Base-by-base conservation (phyloP, 2,329 filamentous ascomycete species). In the Amauroascus verrucosus region DNA sequence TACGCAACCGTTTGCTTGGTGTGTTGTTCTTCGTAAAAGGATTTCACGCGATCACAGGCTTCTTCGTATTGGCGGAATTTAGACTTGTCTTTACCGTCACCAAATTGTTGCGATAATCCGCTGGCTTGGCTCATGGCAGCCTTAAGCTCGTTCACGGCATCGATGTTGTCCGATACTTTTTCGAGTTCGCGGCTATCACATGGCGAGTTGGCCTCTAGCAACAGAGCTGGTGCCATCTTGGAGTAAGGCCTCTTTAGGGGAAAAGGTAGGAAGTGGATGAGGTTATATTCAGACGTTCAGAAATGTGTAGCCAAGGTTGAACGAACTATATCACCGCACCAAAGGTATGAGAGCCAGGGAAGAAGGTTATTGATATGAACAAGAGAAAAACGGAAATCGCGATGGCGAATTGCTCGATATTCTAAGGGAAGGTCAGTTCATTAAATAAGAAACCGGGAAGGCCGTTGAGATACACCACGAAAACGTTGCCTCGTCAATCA, bases 21-120 rank as follows among this genome's bases (percentile, higher is more conserved):
- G 67, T 80, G 77, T 60, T 80, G 77, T 62, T 79, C 85, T 51
- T 72, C 75, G 76, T 91, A 93, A 70, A 91, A 90, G 72, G 76
- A 77, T 74, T 87, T 86, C 65, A 91, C 86, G 48, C 84, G 78
- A 68, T 87, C 83, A 71, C 83, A 85, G 18, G 86, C 85, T 13
- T 82, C 81, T 61, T 86, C 81, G 71, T 88, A 93, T 66, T 89
- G 82, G 24, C 87, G 77, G 71, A 88, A 88, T 58, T 82, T 75
- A 7, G 48, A 51, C 35, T 56, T 56, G 38, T 56, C 55, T 28
- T 54, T 54, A 14, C 51, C 38, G 14, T 48, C 48, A 7, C 43
- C 48, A n/a, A 48, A 48, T 9, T 47, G 35, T 5, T 38, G n/a
- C 4, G 37, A 18, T 6, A 20, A 24, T 11, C 18, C 40, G 11